Conservation (phyloP, 2,329 filamentous ascomycete genomes). For the Monilinia fructigena region DNA sequence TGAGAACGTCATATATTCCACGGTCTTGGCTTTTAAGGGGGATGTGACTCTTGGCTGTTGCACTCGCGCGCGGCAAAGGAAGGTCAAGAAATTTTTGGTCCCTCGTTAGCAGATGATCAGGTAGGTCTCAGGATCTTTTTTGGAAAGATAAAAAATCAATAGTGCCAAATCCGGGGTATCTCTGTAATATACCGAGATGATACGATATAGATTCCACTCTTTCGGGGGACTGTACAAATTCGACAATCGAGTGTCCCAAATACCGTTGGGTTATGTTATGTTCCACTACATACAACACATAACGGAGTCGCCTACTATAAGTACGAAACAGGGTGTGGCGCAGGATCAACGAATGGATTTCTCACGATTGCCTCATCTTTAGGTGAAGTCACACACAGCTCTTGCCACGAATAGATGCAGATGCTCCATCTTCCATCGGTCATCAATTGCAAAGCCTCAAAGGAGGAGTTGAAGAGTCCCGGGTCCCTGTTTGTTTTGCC, state of each 20-base stretch:
- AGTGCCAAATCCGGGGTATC: slow-evolving; percentile 22
- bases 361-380: slow-evolving; percentile 14
- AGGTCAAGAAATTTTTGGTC: not conserved
- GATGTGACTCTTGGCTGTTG: slow-evolving; percentile 16
- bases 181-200: not conserved
- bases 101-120: not conserved
- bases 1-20: slow-evolving; percentile 16
- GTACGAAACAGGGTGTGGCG: slow-evolving; percentile 19
- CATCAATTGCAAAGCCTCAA: not conserved
- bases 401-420: slow-evolving; percentile 21
- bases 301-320: slow-evolving; percentile 5
- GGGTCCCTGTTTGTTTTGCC: not conserved
- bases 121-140: not conserved
- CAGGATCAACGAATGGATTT: slow-evolving; percentile 21
- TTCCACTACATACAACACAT: slow-evolving; percentile 19
- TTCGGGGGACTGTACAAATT: slow-evolving; percentile 14
- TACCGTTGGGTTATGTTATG: slow-evolving; percentile 14
- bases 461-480: not conserved
- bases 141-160: slow-evolving; percentile 3
- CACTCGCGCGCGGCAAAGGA: slow-evolving; percentile 21
- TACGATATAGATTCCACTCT: not conserved
- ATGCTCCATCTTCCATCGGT: not conserved
- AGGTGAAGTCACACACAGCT: slow-evolving; percentile 16
- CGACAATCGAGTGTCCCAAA: slow-evolving; percentile 10
- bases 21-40: not conserved